Evolutionary conservation across 2,329 filamentous ascomycete species (phyloP).

Genomic region (Phoma sp.): DNA sequence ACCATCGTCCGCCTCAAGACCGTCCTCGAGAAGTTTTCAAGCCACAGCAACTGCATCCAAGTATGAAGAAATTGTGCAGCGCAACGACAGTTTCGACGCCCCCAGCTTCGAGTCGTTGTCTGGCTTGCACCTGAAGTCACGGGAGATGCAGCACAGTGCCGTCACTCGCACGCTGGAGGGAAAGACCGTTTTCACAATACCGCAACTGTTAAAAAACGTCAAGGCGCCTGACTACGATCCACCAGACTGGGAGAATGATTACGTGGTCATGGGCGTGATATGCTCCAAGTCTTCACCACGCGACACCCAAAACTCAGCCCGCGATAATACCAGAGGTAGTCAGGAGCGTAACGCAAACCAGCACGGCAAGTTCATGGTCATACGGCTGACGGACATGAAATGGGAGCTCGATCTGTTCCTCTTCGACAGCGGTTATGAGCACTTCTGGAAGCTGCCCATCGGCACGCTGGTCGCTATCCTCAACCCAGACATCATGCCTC

Average conservation of each 20-base stretch:
- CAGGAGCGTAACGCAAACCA: conserved; percentile 61
- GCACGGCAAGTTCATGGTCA: conserved; percentile 87
- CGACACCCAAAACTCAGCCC: conserved; percentile 59
- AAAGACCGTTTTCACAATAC: conserved; percentile 79
- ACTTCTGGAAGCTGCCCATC: conserved; percentile 90
- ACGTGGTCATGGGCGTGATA: conserved; percentile 86
- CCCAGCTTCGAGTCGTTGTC: conserved; percentile 78
- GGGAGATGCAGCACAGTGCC: conserved; percentile 81
- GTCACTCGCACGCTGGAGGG: conserved; percentile 78
- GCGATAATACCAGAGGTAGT: conserved; percentile 49
- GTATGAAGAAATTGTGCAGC: conserved; percentile 39
- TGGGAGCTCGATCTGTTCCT: conserved; percentile 92
- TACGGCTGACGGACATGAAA: conserved; percentile 85
- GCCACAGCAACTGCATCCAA: conserved; percentile 31
- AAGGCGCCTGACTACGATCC: conserved; percentile 83
- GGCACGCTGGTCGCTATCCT: conserved; percentile 93
- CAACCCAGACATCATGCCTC: conserved; percentile 90
- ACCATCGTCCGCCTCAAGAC: conserved; percentile 29
- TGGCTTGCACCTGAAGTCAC: conserved; percentile 78
- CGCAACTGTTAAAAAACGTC: conserved; percentile 79
- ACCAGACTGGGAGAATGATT: conserved; percentile 83
- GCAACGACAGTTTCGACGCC: conserved; percentile 58
- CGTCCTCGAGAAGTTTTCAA: conserved; percentile 30
- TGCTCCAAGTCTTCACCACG: conserved; percentile 87
- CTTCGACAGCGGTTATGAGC: conserved; percentile 87